Conservation (phyloP, 345 rosid genomes). For the Gossypium longicalyx region DNA sequence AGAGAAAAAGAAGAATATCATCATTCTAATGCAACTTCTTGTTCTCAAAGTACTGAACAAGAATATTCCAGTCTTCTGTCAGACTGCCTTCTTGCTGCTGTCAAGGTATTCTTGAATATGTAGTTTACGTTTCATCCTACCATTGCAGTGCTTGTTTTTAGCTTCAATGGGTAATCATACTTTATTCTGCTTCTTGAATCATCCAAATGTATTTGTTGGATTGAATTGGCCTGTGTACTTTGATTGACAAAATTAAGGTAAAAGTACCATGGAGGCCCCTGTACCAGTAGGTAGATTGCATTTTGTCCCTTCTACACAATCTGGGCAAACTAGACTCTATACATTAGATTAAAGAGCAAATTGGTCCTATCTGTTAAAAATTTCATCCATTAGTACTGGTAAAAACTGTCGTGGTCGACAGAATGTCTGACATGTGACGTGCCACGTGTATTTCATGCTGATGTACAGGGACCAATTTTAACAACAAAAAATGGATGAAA, state of each 20-base stretch:
- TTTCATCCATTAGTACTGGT: no score
- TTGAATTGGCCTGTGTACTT: background rate
- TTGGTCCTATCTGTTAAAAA: no score
- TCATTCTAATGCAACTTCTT: conserved; percentile 35
- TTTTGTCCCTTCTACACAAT: no score
- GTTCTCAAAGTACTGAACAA: conserved; percentile 36
- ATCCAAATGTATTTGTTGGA: background rate
- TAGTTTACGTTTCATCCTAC: background rate
- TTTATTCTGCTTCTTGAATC: background rate
- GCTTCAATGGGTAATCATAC: background rate
- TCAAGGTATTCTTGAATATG: conserved; percentile 55
- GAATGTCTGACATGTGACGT: no score
- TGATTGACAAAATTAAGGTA: background rate
- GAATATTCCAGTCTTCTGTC: conserved; percentile 54
- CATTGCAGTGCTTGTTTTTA: background rate
- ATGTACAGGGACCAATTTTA: no score
- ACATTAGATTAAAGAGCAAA: no score
- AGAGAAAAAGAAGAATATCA: conserved; percentile 32
- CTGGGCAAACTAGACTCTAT: no score
- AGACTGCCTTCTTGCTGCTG: conserved; percentile 88
- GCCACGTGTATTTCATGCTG: no score
- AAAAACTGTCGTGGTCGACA: no score
- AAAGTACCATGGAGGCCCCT: no score
- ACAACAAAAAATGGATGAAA: no score
- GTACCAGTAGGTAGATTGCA: no score